These are phyloP conservation scores for Neopestalotiopsis clavispora DNA, from an alignment of 2,329 filamentous ascomycete species.

Conservation along the genomic window DNA sequence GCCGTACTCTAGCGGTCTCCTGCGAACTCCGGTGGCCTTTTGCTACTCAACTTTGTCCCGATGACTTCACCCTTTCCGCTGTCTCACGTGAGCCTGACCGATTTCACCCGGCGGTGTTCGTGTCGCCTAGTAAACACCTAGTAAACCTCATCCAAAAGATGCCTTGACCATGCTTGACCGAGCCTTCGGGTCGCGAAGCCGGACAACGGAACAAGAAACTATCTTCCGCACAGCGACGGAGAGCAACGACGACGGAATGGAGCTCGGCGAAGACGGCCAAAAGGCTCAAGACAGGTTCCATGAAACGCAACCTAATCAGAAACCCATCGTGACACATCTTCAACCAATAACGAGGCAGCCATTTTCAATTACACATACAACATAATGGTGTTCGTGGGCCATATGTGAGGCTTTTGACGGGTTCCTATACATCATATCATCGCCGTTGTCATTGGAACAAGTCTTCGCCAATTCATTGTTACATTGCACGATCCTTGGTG, in stretches of 20 bases:
- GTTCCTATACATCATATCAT: too few relatives aligned
- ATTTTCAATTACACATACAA: neutral
- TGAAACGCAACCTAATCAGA: neutral
- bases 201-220: conserved; percentile 6
- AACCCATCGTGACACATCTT: neutral
- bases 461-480: neutral
- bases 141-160: neutral
- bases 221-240: neutral
- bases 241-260: conserved; percentile 1
- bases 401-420: neutral
- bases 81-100: conserved; percentile 12
- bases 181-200: neutral
- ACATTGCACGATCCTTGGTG: neutral
- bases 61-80: neutral
- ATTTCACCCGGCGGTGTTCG: conserved; percentile 4
- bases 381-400: neutral
- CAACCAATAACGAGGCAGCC: neutral
- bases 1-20: conserved; percentile 5
- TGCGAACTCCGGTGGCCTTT: conserved; percentile 12
- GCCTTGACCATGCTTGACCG: neutral
- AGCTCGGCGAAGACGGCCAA: neutral
- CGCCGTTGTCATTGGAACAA: neutral
- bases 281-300: neutral
- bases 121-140: neutral
- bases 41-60: neutral